Base-by-base conservation (phyloP, 345 rosid species). In the Syzygium aromaticum region DNA sequence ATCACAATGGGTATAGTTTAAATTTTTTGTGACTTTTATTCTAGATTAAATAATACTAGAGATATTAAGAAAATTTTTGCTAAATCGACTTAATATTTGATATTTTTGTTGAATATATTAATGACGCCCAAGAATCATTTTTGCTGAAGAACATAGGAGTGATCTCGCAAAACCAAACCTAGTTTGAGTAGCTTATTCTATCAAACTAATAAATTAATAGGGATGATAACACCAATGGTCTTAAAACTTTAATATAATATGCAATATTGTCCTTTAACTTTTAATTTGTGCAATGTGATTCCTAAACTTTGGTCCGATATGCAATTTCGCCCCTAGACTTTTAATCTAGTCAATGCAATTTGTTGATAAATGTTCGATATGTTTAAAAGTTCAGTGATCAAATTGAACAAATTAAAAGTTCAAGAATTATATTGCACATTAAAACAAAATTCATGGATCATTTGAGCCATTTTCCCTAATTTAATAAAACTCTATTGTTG, bases 371-470 rank as follows among this genome's bases (percentile, higher is more conserved):
- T 61, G 1, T n/a, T 61, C 0, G 28, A 61, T n/a, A 13, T 61
- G 46, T 43, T 43, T 43, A 43, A 40, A 61, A 27, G 6, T 27
- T n/a, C 7, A 7, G 5, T 1, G 10, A 13, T 5, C 17, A 0
- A 2, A 61, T n/a, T 61, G 1, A 61, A 61, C 3, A n/a, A 61
- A 61, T 61, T 61, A 7, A 13, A 61, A 61, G 9, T 61, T 61
- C 19, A n/a, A n/a, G 1, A 0, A 61, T 1, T 1, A 3, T 8
- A n/a, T n/a, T 61, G 2, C 10, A 0, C 17, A 61, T 61, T n/a
- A 16, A 14, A 13, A 5, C 16, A 52, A 52, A 52, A 6, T 13
- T 13, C 19, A 52, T 0, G 5, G 17, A 1, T 6, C 6, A 13
- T 52, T 52, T 4, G 6, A 14, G 30, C n/a, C 8, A 61, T 61